Conservation (phyloP, 495 filamentous ascomycete genomes). For the Xylaria grammica region DNA sequence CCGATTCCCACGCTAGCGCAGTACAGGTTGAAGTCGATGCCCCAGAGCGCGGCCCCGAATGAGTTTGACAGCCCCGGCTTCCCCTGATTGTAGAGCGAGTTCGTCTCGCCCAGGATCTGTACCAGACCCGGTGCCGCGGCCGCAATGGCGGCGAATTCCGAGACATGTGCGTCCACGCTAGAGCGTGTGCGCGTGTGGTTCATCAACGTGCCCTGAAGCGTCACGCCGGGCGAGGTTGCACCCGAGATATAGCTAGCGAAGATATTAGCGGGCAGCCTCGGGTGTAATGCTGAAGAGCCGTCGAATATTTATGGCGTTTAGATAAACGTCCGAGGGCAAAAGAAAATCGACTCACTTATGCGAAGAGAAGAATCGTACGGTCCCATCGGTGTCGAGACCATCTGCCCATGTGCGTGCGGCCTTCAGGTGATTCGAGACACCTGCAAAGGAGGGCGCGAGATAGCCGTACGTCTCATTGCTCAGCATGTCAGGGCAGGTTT, state of each 20-base stretch:
- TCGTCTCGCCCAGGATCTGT: conserved; percentile 70
- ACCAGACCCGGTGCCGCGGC: conserved; percentile 46
- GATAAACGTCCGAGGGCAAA: not conserved
- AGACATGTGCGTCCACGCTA: conserved; percentile 53
- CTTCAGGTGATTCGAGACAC: conserved; percentile 58
- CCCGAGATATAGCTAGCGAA: conserved; percentile 66
- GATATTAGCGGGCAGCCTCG: conserved; percentile 22
- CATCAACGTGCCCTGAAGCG: conserved; percentile 67
- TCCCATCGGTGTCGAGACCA: conserved; percentile 54
- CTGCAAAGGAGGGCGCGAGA: conserved; percentile 67
- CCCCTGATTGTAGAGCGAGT: conserved; percentile 69
- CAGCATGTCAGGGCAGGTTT: conserved; percentile 58
- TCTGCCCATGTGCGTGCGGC: conserved; percentile 56
- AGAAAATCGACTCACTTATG: conserved; percentile 59
- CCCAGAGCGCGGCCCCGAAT: conserved; percentile 75
- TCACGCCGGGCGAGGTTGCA: conserved; percentile 65
- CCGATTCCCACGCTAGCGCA: conserved; percentile 61
- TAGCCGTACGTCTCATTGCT: conserved; percentile 52
- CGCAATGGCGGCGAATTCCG: conserved; percentile 48
- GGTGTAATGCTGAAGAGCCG: too few relatives aligned
- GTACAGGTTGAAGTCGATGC: conserved; percentile 67
- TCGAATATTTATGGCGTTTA: not conserved
- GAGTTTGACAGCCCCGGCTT: conserved; percentile 67
- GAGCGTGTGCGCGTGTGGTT: conserved; percentile 64
- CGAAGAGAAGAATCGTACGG: conserved; percentile 62